phyloP scores from a whole-genome alignment of 176 grass and related monocot species.

The Panicum miliaceum region DNA sequence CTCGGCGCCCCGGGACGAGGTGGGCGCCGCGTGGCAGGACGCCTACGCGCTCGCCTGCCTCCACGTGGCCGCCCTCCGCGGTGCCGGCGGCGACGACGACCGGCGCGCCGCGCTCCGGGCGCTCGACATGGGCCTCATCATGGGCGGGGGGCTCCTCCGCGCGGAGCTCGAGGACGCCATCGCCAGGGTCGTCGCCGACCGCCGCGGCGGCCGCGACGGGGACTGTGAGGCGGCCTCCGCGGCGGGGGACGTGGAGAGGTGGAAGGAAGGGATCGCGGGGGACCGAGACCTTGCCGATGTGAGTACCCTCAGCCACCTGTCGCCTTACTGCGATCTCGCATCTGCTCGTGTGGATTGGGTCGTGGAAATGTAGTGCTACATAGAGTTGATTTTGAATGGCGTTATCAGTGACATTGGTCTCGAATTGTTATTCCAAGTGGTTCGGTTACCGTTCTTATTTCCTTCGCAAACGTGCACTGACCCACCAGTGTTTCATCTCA shows the following conservation, averaged over 20 bases:
- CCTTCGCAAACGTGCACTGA: background rate
- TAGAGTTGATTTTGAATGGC: background rate
- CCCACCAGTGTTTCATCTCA: background rate
- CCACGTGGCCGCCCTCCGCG: conserved; percentile 61
- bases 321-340: background rate
- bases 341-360: background rate
- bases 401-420: background rate
- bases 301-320: conserved; percentile 19
- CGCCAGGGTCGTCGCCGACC: conserved; percentile 40
- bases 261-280: conserved; percentile 58
- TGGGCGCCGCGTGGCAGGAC: conserved; percentile 68
- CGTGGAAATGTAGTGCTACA: conserved; percentile 23
- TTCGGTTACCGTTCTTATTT: background rate
- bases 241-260: conserved; percentile 34
- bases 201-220: background rate
- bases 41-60: conserved; percentile 93
- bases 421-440: background rate
- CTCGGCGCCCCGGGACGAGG: conserved; percentile 71
- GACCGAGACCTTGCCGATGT: conserved; percentile 66
- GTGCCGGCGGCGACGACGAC: conserved; percentile 27
- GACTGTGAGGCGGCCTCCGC: background rate
- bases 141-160: conserved; percentile 81
- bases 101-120: conserved; percentile 61
- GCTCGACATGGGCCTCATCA: conserved; percentile 96
- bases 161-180: conserved; percentile 65